Evolutionary conservation across 176 grass and related monocot genomes (phyloP), one percentile per base, ranked within the genome.

Genomic region (Carex parvula): DNA sequence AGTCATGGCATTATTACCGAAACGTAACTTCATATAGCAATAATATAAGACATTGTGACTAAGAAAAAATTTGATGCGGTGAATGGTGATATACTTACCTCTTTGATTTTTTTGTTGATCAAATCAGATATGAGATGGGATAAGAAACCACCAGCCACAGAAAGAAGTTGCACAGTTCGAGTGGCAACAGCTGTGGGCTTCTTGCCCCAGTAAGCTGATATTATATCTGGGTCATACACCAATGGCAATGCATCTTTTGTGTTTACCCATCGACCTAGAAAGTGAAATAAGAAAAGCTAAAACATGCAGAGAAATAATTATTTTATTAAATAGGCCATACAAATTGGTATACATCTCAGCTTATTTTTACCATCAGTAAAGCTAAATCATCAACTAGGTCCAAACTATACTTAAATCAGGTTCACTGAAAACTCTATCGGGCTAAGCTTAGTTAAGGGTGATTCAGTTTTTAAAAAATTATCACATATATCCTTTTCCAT

Each of bases 141-240:
- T 44, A 98, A 89, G 84, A 98, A 98, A 42, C 95, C 95, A 39
- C 95, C 95, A 58, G 92, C 92, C 4, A 98, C 95, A 64, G 95
- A 98, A 16, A 98, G 37, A 57, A 98, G 76, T 58, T 98, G 95
- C 83, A 94, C 86, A 21, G 86, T 84, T 22, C 92, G 86, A 18
- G 95, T 98, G 37, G 92, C 88, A 65, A 98, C 88, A 37, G 95
- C 92, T 9, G 84, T 91, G 0, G 91, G 92, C 16, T 88, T 86
- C n/a, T 87, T 93, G 11, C 95, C 88, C 95, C 95, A 98, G 59
- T 98, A 98, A 0, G 89, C 87, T 41, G 91, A 84, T 60, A 98
- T 94, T 70, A 93, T 91, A 60, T 98, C 92, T 46, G 92, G 91
- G 83, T 90, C 91, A 59, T 98, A 98, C 22, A 98, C 95, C 2